Conservation (phyloP, 2,329 filamentous ascomycete species). For the Fusarium longipes region DNA sequence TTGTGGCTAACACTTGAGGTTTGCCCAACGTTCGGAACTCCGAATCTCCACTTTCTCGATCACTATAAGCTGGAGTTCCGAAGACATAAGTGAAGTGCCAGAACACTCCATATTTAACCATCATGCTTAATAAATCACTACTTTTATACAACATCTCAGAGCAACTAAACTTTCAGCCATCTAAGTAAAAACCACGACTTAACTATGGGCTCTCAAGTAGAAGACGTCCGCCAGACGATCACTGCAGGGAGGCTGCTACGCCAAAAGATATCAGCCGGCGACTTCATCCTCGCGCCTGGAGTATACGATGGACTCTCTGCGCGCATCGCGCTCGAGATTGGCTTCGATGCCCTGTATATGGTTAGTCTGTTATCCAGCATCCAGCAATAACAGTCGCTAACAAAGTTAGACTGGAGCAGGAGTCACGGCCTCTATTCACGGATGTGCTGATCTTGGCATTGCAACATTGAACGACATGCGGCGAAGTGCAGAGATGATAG, state of each 20-base stretch:
- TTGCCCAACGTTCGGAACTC: too few relatives aligned
- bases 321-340: slow-evolving; percentile 4
- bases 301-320: slow-evolving; percentile 7
- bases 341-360: slow-evolving; percentile 8
- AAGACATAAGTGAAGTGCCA: too few relatives aligned
- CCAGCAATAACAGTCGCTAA: not conserved
- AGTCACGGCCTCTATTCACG: slow-evolving; percentile 3
- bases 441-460: slow-evolving; percentile 4
- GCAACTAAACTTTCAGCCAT: too few relatives aligned
- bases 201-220: not conserved
- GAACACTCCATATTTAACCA: too few relatives aligned
- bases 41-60: too few relatives aligned
- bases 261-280: not conserved
- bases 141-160: too few relatives aligned
- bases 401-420: not conserved
- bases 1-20: too few relatives aligned
- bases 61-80: too few relatives aligned
- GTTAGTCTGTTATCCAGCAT: not conserved
- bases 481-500: slow-evolving; percentile 3
- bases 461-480: slow-evolving; percentile 10
- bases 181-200: too few relatives aligned
- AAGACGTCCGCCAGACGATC: not conserved
- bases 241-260: not conserved
- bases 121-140: too few relatives aligned
- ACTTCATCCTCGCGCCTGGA: slow-evolving; percentile 1